Base-by-base conservation (phyloP, 2,329 filamentous ascomycete species). In the Sporothrix globosa region DNA sequence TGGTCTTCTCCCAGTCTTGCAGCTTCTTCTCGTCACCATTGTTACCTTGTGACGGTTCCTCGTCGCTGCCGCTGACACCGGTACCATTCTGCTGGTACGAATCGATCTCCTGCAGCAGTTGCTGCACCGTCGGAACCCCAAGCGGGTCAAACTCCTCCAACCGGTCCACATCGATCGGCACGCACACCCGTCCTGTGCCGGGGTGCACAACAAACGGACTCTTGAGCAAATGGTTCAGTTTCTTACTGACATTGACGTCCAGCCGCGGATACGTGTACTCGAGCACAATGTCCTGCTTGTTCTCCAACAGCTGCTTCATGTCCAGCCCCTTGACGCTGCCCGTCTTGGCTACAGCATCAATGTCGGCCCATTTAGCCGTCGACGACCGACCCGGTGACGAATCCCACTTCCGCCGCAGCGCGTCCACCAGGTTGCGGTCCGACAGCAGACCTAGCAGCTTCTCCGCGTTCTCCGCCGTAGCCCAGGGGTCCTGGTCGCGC, bases 191-290 rank as follows among this genome's bases (percentile, higher is more conserved):
- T 0, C 96, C 95, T 0, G 96, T 99, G 21, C 93, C 93, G 0
- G 96, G 96, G 79, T 99, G 96, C 50, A 99, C 90, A 72, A 97
- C 95, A 77, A 99, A 99, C 0, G 96, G 96, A 73, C 91, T 94
- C 80, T 99, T 99, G 75, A 99, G 89, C 85, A 99, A 88, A 86
- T 99, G 96, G 82, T 97, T 98, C 70, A 97, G 88, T 79, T 97
- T 97, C 84, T 98, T 98, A 78, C 92, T 96, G 78, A 99, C 96
- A 80, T 97, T 93, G 73, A 96, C 94, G 84, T 99, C 96, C 69
- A 99, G 91, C 52, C 96, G 91, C 3, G 96, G 96, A 80, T 99
- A 99, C 7, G 96, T 97, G 82, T 99, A 98, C 81, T 99, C 96
- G 41, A 99, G 87, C 3, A 98, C 90, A 73, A 99, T 92, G 78